These are phyloP conservation scores for Coprinopsis strossmayeri DNA, from an alignment of 768 basidiomycete genomes.

Conservation along the genomic window DNA sequence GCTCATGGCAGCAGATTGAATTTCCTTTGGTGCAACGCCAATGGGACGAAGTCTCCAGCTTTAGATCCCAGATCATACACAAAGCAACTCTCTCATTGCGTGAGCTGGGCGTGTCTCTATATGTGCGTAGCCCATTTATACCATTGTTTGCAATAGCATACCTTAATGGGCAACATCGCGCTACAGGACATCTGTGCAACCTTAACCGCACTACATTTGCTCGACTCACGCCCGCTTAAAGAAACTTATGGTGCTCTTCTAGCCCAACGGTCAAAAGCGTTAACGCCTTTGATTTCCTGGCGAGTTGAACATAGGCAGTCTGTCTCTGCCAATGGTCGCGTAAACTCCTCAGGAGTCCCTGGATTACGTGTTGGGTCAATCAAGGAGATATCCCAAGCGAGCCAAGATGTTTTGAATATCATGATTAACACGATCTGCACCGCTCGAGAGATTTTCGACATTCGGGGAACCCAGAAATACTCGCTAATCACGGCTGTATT, in stretches of 20 bases:
- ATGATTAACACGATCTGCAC: slow-evolving; percentile 54
- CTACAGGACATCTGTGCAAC: slow-evolving; percentile 68
- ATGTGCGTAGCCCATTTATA: background rate
- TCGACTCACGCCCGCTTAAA: slow-evolving; percentile 75
- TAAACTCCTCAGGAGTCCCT: background rate
- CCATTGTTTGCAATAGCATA: no score
- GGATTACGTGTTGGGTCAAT: slow-evolving; percentile 22
- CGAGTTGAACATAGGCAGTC: slow-evolving; percentile 1
- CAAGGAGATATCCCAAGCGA: slow-evolving; percentile 48
- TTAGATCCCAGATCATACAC: slow-evolving; percentile 84
- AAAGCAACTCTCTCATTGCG: slow-evolving; percentile 74
- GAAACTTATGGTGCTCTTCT: slow-evolving; percentile 71
- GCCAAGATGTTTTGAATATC: slow-evolving; percentile 44
- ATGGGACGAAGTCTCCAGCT: slow-evolving; percentile 86
- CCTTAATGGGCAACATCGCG: no score
- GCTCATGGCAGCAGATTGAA: slow-evolving; percentile 49
- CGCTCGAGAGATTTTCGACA: slow-evolving; percentile 52
- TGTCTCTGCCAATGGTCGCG: slow-evolving; percentile 1
- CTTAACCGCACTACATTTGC: slow-evolving; percentile 77
- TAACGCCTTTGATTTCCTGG: slow-evolving; percentile 19
- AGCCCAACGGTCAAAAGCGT: slow-evolving; percentile 57
- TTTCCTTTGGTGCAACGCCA: slow-evolving; percentile 87
- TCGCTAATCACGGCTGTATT: slow-evolving; percentile 49
- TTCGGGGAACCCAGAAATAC: slow-evolving; percentile 17
- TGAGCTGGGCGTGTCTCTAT: slow-evolving; percentile 37